Evolutionary conservation across 495 filamentous ascomycete species (phyloP).

Genomic region (Talaromyces borbonicus): DNA sequence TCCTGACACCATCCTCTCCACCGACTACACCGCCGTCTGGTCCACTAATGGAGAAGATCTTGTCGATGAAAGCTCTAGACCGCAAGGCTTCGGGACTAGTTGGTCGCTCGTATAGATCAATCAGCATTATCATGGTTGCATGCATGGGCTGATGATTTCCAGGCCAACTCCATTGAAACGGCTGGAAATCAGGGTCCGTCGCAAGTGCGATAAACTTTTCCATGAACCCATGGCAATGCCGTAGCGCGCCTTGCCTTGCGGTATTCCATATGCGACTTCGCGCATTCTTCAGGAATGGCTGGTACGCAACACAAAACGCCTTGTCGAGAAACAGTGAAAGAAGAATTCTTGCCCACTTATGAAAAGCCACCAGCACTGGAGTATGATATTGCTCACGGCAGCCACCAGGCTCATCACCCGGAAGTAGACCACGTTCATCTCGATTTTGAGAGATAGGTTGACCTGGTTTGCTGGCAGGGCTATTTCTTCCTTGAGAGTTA

Average conservation of each 20-base stretch:
- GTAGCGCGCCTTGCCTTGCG: slow-evolving; percentile 43
- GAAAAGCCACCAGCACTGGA: slow-evolving; percentile 32
- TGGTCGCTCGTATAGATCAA: slow-evolving; percentile 45
- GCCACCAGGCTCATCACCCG: slow-evolving; percentile 26
- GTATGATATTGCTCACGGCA: slow-evolving; percentile 38
- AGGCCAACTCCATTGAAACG: slow-evolving; percentile 51
- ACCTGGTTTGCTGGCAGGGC: slow-evolving; percentile 11
- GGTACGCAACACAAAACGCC: slow-evolving; percentile 45
- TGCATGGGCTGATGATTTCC: slow-evolving; percentile 49
- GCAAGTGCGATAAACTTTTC: slow-evolving; percentile 44
- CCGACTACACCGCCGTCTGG: slow-evolving; percentile 42
- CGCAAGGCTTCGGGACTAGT: slow-evolving; percentile 36
- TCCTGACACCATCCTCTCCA: slow-evolving; percentile 39
- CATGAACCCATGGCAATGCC: slow-evolving; percentile 46
- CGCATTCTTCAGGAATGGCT: slow-evolving; percentile 47
- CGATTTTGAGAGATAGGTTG: slow-evolving; percentile 12
- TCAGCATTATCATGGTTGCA: slow-evolving; percentile 48
- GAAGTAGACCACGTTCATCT: slow-evolving; percentile 15
- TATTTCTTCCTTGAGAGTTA: slow-evolving; percentile 9
- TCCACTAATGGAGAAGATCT: slow-evolving; percentile 42
- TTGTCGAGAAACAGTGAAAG: slow-evolving; percentile 38
- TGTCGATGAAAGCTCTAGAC: slow-evolving; percentile 41
- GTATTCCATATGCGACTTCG: slow-evolving; percentile 44
- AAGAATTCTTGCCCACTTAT: slow-evolving; percentile 39
- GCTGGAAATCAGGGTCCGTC: slow-evolving; percentile 42